Base-by-base conservation (phyloP, 2,329 filamentous ascomycete genomes). In the Colletotrichum godetiae region DNA sequence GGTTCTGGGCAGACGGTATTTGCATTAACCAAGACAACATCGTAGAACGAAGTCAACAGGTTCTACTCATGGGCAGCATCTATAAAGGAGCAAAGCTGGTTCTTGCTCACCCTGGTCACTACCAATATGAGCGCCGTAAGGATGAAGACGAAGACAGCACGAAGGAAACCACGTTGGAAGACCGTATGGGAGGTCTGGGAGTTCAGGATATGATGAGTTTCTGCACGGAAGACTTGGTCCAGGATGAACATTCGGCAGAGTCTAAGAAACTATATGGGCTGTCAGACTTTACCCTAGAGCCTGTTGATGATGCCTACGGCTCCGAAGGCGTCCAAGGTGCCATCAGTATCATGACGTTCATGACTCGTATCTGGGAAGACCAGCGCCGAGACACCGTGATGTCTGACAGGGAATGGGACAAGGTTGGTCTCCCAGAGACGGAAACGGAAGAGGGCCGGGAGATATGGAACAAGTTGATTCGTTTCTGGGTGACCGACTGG, bases 1-100 rank as follows among this genome's bases (percentile, higher is more conserved):
- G 65, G 65, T 63, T 72, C 6, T 68, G 69, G 69, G 64, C 69
- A 4, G 69, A 72, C 31, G 63, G 64, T 7, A 68, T 72, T 11
- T 72, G 69, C 35, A 58, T 72, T 13, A 63, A 72, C 42, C 69
- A 72, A 12, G 53, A 63, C 13, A 24, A 72, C 22, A 11, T 72
- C 5, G 35, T n/a, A 13, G 69, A 72, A 58, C 24, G 69, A 11
- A 58, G 65, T 33, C 46, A 59, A 6, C 69, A 72, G 11, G 64
- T 68, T 1, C 31, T 72, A 2, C 10, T 72, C 0, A 68, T 72
- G 69, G 69, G 69, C 0, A 57, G 33, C 2, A 72, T 72, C 4
- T 72, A 72, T 24, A 13, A 49, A 1, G 24, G 24, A 10, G 57
- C 69, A 2, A 7, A 12, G 3, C 56, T 69, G 53, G 56, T 73